Base-by-base conservation (phyloP, 1,284 basidiomycete species). In the Nidula niveotomentosa region DNA sequence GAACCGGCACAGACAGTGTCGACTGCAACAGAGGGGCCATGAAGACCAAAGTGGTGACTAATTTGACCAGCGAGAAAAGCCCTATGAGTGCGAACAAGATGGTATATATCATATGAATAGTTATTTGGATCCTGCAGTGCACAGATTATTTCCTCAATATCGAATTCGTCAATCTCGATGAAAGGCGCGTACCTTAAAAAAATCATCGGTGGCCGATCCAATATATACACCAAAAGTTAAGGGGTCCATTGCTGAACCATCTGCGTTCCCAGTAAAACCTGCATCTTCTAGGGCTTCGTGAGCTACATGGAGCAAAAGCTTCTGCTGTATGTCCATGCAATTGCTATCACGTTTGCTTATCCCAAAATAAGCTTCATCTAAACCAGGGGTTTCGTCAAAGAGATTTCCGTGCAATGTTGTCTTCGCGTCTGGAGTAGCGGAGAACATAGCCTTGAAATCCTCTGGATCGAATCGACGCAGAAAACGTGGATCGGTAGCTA, bases 271-370 rank as follows among this genome's bases (percentile, higher is more conserved):
- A 33, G 23, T 49, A 23, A 36, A 53, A 9, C 52, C 52, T 18
- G 52, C 46, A 53, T 53, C 47, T 18, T 53, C 52, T 35, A 53
- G 41, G 12, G 52, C 52, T 41, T 53, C 52, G 49, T 49, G 47
- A 8, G 52, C 46, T 8, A 49, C 47, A 39, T 53, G 52, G 12
- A 53, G 36, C 12, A 53, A 35, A 18, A 53, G 17, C 30, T 49
- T 49, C 41, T 49, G 52, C 23, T 53, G 52, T 15, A 37, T 35
- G 37, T 53, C 52, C 52, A 53, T 49, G 15, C 35, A 12, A 9
- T 23, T 36, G 15, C 30, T 39, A 13, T 53, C 47, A n/a, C 52
- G 52, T 49, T 49, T 36, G n/a, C n/a, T 36, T 33, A 53, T 30
- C 8, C 23, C 23, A 30, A 53, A 53, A 36, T 49, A 53, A 8